Evolutionary conservation across 1,284 basidiomycete species (phyloP), one percentile per base, ranked within the genome.

Genomic region (Pholiota adiposa): DNA sequence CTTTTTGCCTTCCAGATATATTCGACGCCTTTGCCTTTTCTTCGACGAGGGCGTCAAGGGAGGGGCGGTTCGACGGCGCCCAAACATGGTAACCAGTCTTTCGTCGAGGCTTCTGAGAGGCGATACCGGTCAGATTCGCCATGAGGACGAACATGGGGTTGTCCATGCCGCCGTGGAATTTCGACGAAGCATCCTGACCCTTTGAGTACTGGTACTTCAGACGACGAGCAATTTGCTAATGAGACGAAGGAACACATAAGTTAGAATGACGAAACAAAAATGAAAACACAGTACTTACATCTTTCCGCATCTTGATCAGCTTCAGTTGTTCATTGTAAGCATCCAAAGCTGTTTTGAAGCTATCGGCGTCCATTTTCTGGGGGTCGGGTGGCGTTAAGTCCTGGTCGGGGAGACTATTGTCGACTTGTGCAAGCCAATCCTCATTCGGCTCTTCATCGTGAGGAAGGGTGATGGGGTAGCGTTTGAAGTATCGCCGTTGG

Each of bases 221-320:
- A 27, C 59, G 58, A 14, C 62, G 56, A n/a, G 56, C 43, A 50
- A 61, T 61, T 63, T 63, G 62, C 59, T 61, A n/a, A n/a, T n/a
- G n/a, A n/a, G n/a, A n/a, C n/a, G 29, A 31, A 31, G 29, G 11
- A 31, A 4, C 5, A 31, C 29, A 5, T 31, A 5, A 31, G n/a
- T 31, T 31, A 31, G 4, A 31, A 31, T 44, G 23, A 27, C 27
- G 16, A 23, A 40, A 3, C n/a, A 46, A 12, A 19, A 43, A 29
- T 33, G 7, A 54, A 16, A 27, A 43, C 21, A 21, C 1, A 48
- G 7, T 18, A 34, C 54, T 16, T 48, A 56, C 43, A 27, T 21
- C 43, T 46, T 27, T 46, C 1, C 43, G 43, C 19, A 46, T 9
- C 7, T 46, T 27, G 4, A 46, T 21, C 16, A 49, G 23, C 44